Evolutionary conservation across 108 stramenopile species (phyloP).

Genomic region (Cyclotella baltica): DNA sequence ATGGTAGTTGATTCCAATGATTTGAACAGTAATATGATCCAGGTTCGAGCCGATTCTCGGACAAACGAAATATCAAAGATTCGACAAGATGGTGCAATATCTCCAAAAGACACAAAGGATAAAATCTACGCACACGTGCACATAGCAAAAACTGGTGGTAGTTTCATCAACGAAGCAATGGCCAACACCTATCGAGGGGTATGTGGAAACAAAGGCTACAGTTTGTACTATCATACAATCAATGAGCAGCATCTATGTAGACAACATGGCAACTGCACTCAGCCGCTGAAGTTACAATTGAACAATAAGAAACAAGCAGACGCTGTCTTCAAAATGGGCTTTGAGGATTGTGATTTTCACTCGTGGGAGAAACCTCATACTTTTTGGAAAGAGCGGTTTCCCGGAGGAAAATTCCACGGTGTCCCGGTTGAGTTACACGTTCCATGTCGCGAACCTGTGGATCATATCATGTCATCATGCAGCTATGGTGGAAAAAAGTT

Average conservation of each 20-base stretch:
- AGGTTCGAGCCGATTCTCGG: too few species aligned
- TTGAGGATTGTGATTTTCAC: constrained; percentile 44
- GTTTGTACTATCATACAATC: constrained; percentile 16
- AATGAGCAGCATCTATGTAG: constrained; percentile 7
- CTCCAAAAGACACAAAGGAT: too few species aligned
- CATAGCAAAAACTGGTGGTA: constrained; percentile 50
- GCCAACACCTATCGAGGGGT: constrained; percentile 38
- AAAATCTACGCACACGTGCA: constrained; percentile 42
- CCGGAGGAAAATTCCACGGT: constrained; percentile 1
- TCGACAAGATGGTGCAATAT: too few species aligned
- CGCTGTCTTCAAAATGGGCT: constrained; percentile 42
- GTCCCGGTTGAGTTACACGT: constrained; percentile 39
- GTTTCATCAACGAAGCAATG: constrained; percentile 28
- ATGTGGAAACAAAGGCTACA: constrained; percentile 49
- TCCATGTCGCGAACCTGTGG: constrained; percentile 42
- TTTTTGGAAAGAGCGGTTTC: constrained; percentile 7
- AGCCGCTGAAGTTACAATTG: too few species aligned
- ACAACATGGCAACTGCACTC: not conserved
- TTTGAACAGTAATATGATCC: too few species aligned
- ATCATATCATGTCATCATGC: constrained; percentile 47
- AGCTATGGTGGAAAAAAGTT: constrained; percentile 10
- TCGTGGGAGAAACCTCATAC: not conserved
- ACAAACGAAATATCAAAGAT: too few species aligned
- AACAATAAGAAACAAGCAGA: not conserved
- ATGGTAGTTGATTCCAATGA: too few species aligned